These are phyloP conservation scores for Neonectria ditissima DNA, from an alignment of 2,329 filamentous ascomycete species.

Conservation along the genomic window DNA sequence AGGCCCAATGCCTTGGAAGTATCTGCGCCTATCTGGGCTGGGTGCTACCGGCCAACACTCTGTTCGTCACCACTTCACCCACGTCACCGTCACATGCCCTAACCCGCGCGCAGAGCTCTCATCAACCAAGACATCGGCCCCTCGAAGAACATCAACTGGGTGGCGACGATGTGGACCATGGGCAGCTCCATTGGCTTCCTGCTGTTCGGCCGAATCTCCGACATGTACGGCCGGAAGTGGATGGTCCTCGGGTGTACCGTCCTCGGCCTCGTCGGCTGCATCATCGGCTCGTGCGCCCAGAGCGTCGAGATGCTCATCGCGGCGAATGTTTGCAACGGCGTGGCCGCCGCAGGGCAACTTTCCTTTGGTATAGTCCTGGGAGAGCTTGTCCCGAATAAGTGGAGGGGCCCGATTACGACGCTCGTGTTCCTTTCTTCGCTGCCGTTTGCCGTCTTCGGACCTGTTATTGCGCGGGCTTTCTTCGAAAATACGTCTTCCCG, in stretches of 20 bases:
- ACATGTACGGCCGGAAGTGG: conserved; percentile 57
- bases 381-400: conserved; percentile 57
- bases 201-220: conserved; percentile 56
- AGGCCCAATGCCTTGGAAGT: conserved; percentile 49
- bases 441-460: conserved; percentile 58
- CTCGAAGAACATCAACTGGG: conserved; percentile 49
- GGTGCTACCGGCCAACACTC: conserved; percentile 51
- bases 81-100: background rate
- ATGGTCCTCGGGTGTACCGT: conserved; percentile 50
- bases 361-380: conserved; percentile 56
- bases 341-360: conserved; percentile 55
- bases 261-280: conserved; percentile 51
- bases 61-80: conserved; percentile 33
- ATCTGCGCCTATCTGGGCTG: conserved; percentile 51
- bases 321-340: conserved; percentile 52
- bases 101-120: conserved; percentile 31
- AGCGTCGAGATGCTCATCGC: conserved; percentile 53
- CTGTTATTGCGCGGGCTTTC: conserved; percentile 59
- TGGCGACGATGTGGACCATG: conserved; percentile 52
- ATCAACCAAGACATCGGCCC: conserved; percentile 49
- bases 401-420: conserved; percentile 52
- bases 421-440: conserved; percentile 54
- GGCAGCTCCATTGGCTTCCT: conserved; percentile 53
- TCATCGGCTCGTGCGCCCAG: conserved; percentile 52
- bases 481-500: conserved; percentile 54